Evolutionary conservation across 108 stramenopile genomes (phyloP).

Genomic region (Epithemia pelagica): DNA sequence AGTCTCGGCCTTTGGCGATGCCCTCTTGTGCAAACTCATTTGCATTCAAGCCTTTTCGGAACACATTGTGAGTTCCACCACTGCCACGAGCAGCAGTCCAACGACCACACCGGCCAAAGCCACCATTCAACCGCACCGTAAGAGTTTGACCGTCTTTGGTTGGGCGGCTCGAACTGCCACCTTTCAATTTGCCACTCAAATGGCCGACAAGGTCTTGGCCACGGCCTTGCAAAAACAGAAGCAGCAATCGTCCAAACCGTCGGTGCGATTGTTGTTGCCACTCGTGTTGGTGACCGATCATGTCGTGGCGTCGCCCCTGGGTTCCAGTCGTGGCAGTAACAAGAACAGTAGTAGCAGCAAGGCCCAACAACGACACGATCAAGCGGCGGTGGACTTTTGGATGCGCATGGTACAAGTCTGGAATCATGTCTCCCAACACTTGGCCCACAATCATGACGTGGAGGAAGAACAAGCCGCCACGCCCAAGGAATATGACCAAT

Average conservation of each 20-base stretch:
- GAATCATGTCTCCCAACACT: slow-evolving; percentile 11
- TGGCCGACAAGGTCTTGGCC: background rate
- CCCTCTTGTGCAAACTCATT: slow-evolving; percentile 61
- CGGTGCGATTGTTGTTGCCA: slow-evolving; percentile 26
- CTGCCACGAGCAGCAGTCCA: background rate
- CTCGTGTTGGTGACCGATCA: slow-evolving; percentile 15
- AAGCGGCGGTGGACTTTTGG: slow-evolving; percentile 14
- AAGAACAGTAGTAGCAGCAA: background rate
- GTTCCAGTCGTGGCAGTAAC: background rate
- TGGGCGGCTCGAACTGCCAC: background rate
- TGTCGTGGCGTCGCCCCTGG: background rate
- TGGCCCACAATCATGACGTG: background rate
- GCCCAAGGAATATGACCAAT: slow-evolving; percentile 23
- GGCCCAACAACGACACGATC: background rate
- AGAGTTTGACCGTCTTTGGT: slow-evolving; percentile 14
- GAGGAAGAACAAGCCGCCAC: background rate
- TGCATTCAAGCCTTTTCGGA: slow-evolving; percentile 51
- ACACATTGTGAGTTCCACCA: too few species aligned
- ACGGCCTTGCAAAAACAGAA: background rate
- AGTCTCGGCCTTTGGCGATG: slow-evolving; percentile 47
- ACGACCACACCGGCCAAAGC: slow-evolving; percentile 6
- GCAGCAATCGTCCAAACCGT: slow-evolving; percentile 1
- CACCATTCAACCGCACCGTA: slow-evolving; percentile 15
- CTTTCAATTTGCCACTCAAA: background rate
- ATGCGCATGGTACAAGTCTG: slow-evolving; percentile 14